Evolutionary conservation across 139 green algal species (phyloP), one percentile per base, ranked within the genome.

Genomic region (Tetratostichococcus sp.): DNA sequence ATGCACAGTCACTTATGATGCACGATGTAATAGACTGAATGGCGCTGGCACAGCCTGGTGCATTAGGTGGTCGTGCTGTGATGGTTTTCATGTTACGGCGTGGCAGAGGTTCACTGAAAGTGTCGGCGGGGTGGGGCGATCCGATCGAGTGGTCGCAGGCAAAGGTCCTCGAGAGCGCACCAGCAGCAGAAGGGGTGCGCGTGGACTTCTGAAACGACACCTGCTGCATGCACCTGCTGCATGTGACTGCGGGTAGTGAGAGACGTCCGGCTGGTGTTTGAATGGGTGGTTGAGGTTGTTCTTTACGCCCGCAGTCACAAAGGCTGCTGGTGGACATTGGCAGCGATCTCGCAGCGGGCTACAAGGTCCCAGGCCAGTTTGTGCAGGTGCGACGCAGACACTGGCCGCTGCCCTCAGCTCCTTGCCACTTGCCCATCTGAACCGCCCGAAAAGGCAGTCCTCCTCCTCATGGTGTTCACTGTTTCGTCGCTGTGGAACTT

Each of bases 331-430:
- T 95, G 6, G 84, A 95, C 72, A 75, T 95, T 19, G 88, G 88
- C 31, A 43, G 30, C 34, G 71, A 50, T 6, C 11, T 87, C 0
- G 86, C 79, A 32, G 71, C 77, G 26, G 80, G 73, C 4, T 97
- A 96, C 83, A 92, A 89, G 5, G 93, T 85, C 71, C 81, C 91
- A 0, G 94, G 94, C 0, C 94, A 98, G 80, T 98, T 89, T 76
- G 75, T 98, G 35, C 93, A 97, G 80, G 74, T 93, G 39, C 8
- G 39, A 11, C 11, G 39, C 39, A 50, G 39, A 6, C 6, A 50
- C 8, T 50, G 8, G 39, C 39, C 6, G 39, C 11, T n/a, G n/a
- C n/a, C n/a, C n/a, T n/a, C n/a, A n/a, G n/a, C n/a, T n/a, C n/a
- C n/a, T n/a, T n/a, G n/a, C n/a, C n/a, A n/a, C n/a, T n/a, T n/a